A percentile compares a stretch with the other conserved stretches of the same genome.
Evolutionary conservation across 768 basidiomycete genomes (phyloP).

Genomic region (Artomyces pyxidatus): DNA sequence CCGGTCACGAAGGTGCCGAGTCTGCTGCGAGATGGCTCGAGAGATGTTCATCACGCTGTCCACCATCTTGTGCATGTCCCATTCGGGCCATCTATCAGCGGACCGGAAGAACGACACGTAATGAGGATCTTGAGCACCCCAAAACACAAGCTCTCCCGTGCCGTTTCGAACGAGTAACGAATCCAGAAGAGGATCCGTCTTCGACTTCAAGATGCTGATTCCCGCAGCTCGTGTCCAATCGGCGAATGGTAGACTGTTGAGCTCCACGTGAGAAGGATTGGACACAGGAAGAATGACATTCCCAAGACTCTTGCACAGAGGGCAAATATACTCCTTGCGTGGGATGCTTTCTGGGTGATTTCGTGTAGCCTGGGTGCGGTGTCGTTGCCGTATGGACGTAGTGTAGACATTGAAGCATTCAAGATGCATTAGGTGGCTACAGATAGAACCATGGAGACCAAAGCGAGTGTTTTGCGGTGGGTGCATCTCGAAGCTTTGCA

Average conservation of each 20-base stretch:
- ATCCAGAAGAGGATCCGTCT: conserved; percentile 65
- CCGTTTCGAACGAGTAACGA: conserved; percentile 69
- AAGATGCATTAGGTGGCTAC: conserved; percentile 96
- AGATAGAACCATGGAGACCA: conserved; percentile 80
- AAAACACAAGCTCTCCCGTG: conserved; percentile 84
- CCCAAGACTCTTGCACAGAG: conserved; percentile 92
- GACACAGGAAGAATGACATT: conserved; percentile 88
- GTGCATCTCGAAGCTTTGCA: conserved; percentile 64
- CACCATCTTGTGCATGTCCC: conserved; percentile 71
- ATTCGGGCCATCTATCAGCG: conserved; percentile 41
- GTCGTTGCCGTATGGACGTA: conserved; percentile 77
- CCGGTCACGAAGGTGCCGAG: conserved; percentile 71
- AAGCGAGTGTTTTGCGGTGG: conserved; percentile 67
- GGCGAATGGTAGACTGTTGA: conserved; percentile 59
- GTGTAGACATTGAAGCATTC: conserved; percentile 91
- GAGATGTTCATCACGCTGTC: conserved; percentile 77
- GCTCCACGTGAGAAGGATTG: conserved; percentile 35
- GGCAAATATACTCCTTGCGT: conserved; percentile 92
- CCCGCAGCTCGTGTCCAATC: conserved; percentile 90
- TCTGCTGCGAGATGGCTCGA: conserved; percentile 78
- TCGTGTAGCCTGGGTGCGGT: conserved; percentile 79
- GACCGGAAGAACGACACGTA: conserved; percentile 50
- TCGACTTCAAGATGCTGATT: conserved; percentile 81
- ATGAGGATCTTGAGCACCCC: conserved; percentile 74
- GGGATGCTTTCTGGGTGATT: conserved; percentile 95